Percentiles rank a stretch among this genome's conserved stretches.
Conservation (phyloP, 2,329 filamentous ascomycete genomes). For the Ascochyta lentis region DNA sequence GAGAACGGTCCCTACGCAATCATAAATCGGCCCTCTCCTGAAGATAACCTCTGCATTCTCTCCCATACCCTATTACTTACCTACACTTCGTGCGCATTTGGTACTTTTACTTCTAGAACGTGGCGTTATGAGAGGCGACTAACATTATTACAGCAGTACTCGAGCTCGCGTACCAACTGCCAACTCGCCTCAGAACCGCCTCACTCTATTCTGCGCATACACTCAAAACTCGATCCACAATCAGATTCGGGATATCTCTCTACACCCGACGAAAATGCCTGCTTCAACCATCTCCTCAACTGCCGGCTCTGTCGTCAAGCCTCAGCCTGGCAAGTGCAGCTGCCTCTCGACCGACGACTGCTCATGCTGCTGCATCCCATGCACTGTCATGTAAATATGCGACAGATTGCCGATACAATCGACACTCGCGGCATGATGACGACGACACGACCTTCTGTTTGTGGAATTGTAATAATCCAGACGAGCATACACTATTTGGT, state of each 20-base stretch:
- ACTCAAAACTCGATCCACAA: not conserved
- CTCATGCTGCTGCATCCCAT: slow-evolving; percentile 46
- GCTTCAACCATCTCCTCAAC: slow-evolving; percentile 42
- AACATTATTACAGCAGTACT: slow-evolving; percentile 15
- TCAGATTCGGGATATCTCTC: not conserved
- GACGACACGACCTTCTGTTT: slow-evolving; percentile 4
- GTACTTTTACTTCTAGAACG: not conserved
- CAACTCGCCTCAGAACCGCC: not conserved
- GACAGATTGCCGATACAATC: not conserved
- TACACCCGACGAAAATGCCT: slow-evolving; percentile 34
- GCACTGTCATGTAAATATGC: slow-evolving; percentile 44
- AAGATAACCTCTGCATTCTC: not conserved
- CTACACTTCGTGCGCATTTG: not conserved
- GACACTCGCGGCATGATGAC: not conserved
- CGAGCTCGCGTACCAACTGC: not conserved
- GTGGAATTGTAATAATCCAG: not conserved
- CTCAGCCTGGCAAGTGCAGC: slow-evolving; percentile 39
- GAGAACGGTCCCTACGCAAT: slow-evolving; percentile 9
- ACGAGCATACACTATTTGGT: not conserved
- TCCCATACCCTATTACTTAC: not conserved
- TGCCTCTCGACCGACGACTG: slow-evolving; percentile 42
- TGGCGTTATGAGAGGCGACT: not conserved
- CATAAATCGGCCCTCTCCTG: slow-evolving; percentile 20
- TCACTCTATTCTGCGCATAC: not conserved
- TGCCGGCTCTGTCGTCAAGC: slow-evolving; percentile 45